These are phyloP conservation scores for Penicillium sp. DNA, from an alignment of 2,329 filamentous ascomycete genomes.

Conservation along the genomic window DNA sequence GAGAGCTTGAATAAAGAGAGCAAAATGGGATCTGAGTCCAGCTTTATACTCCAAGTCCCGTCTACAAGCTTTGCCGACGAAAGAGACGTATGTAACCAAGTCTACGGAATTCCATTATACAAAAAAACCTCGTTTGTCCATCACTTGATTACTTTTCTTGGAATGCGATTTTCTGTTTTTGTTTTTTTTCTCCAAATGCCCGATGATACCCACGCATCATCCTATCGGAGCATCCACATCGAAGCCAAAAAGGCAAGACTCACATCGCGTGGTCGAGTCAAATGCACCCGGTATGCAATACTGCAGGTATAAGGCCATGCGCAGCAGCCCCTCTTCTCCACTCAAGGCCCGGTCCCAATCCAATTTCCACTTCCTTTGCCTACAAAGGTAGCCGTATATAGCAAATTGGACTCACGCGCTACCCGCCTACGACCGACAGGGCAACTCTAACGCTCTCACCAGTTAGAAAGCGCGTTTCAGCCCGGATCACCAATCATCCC, in stretches of 20 bases:
- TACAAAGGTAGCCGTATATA: background rate
- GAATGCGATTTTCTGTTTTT: background rate
- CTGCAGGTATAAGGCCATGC: background rate
- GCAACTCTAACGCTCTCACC: conserved; percentile 15
- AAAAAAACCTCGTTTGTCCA: background rate
- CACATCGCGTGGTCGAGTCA: conserved; percentile 25
- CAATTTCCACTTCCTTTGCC: conserved; percentile 1
- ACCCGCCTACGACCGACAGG: conserved; percentile 12
- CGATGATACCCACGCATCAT: background rate
- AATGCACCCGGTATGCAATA: conserved; percentile 13
- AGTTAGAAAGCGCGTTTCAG: conserved; percentile 7
- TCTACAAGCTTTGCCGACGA: background rate
- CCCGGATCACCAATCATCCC: background rate
- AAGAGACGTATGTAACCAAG: background rate
- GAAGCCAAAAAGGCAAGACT: background rate
- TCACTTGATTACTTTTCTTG: background rate
- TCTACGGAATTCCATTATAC: background rate
- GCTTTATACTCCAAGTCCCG: conserved; percentile 19
- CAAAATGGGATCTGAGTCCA: conserved; percentile 1
- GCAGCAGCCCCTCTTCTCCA: conserved; percentile 1
- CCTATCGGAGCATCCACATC: conserved; percentile 10
- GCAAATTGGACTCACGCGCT: conserved; percentile 17
- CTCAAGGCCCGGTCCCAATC: background rate
- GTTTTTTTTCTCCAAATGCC: background rate
- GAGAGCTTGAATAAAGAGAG: conserved; percentile 1